Evolutionary conservation across 441 rosid genomes (phyloP), one percentile per base, ranked within the genome.

Genomic region (Brassica hybrid): DNA sequence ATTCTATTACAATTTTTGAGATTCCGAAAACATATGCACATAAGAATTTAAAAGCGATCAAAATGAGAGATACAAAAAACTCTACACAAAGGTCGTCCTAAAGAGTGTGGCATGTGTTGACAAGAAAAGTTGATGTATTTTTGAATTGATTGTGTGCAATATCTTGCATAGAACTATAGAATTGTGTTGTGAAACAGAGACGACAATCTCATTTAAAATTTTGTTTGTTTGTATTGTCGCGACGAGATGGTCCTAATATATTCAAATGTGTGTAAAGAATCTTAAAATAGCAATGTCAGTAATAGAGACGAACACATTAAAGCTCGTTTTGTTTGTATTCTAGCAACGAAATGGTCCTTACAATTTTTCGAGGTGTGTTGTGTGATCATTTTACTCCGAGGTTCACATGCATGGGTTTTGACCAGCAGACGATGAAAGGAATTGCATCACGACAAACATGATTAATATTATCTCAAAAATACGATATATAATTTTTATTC

Each of bases 371-470:
- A 32, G 45, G 50, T 50, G 18, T 43, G 13, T 72, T 62, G n/a
- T 32, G 34, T 65, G 34, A 52, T 64, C 34, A 63, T 63, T 73
- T 64, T 13, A 64, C 64, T 32, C 70, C 38, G 38, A 32, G 63
- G n/a, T 34, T n/a, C 69, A 52, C 69, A 52, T 52, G 58, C 19
- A 18, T 58, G 75, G 64, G 9, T 45, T 21, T 21, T 71, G 23
- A 14, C 75, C 66, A 59, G 59, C 12, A 19, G 61, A 54, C 23
- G 23, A 54, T 50, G 57, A 54, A 16, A 16, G 21, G 59, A 16
- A 0, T 36, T 8, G 41, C 7, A 6, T 36, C 41, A 6, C 11
- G 2, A 36, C 41, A 36, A 36, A 36, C 41, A 7, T 36, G 41
- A 36, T 36, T 36, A 36, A 36, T 36, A 36, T 2, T 36, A 32